Evolutionary conservation across 345 rosid species (phyloP), one percentile per base, ranked within the genome.

Genomic region (Passiflora organensis): DNA sequence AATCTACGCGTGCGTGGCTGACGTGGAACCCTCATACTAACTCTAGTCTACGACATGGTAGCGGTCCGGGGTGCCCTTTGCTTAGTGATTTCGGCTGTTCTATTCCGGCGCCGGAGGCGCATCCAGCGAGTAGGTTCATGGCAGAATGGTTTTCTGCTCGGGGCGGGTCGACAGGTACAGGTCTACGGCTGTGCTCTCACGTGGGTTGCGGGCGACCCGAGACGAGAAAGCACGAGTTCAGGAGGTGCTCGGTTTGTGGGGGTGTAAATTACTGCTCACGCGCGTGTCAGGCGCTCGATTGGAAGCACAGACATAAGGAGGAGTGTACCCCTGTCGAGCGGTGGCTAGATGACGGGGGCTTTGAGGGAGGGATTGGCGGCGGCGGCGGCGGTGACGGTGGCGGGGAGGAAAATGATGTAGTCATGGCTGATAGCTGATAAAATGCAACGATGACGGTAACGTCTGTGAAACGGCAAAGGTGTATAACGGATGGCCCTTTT

Each of bases 51-150:
- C 62, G 59, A 32, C 81, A 56, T 5, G 70, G 36, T 6, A 41
- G 72, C 16, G 72, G 77, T 8, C 67, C 74, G 0, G 80, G 84
- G 0, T 93, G 97, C 39, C 91, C 95, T 1, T 56, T 93, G 69
- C 67, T 93, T 0, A 89, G 99, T 18, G 99, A 93, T 69, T 93
- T 85, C 51, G 99, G 99, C 1, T 93, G 97, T 77, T 89, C 89
- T 76, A 95, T 93, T n/a, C 99, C 95, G 64, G 82, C 95, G 13
- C 91, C 94, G 36, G 95, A 86, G 62, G 74, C 75, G 0, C 95
- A 93, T 58, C 89, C 94, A 24, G 94, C 89, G 17, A 84, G 79
- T 64, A 62, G 67, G 43, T 93, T 93, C 59, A 46, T 93, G 20
- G 72, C 87, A 0, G 94, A 86, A n/a, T 93, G 99, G 96, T 89